Conservation (phyloP, 352 stramenopile genomes). For the Globisporangium orthogonon region DNA sequence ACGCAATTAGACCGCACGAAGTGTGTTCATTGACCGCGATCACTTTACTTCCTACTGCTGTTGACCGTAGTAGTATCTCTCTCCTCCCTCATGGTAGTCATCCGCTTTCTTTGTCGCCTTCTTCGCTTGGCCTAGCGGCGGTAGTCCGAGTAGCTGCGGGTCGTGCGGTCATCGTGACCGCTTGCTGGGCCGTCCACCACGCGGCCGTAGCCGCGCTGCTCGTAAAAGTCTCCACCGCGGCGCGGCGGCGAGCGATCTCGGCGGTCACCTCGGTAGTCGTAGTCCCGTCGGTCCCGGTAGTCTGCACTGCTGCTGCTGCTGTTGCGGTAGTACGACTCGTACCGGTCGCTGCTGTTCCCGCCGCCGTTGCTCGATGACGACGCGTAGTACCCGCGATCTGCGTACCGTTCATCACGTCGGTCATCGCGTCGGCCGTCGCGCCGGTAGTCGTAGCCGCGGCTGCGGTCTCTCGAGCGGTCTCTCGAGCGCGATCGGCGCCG, state of each 20-base stretch:
- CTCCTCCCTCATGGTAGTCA: too few species aligned
- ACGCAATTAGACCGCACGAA: too few species aligned
- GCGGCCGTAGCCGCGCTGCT: slow-evolving; percentile 28
- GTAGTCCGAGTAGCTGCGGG: slow-evolving; percentile 45
- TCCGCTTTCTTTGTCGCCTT: too few species aligned
- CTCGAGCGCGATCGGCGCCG: slow-evolving; percentile 20
- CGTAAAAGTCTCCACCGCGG: slow-evolving; percentile 11
- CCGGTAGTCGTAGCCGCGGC: slow-evolving; percentile 9
- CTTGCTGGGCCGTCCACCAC: slow-evolving; percentile 12
- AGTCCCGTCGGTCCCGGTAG: slow-evolving; percentile 9
- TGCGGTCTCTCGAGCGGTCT: slow-evolving; percentile 10
- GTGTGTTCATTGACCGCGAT: too few species aligned
- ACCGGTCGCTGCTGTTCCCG: slow-evolving; percentile 7
- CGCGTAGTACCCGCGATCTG: slow-evolving; percentile 25
- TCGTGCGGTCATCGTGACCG: slow-evolving; percentile 52
- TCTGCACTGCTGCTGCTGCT: slow-evolving; percentile 8
- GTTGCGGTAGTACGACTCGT: slow-evolving; percentile 17
- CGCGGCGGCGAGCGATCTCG: slow-evolving; percentile 7
- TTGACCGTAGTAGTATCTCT: too few species aligned
- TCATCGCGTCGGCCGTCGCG: slow-evolving; percentile 10
- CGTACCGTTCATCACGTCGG: slow-evolving; percentile 10
- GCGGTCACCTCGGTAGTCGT: slow-evolving; percentile 11
- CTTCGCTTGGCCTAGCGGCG: slow-evolving; percentile 14
- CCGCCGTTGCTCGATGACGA: slow-evolving; percentile 4
- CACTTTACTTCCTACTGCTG: too few species aligned